These are phyloP conservation scores for Orychophragmus violaceus DNA, from an alignment of 345 rosid genomes.

Conservation along the genomic window DNA sequence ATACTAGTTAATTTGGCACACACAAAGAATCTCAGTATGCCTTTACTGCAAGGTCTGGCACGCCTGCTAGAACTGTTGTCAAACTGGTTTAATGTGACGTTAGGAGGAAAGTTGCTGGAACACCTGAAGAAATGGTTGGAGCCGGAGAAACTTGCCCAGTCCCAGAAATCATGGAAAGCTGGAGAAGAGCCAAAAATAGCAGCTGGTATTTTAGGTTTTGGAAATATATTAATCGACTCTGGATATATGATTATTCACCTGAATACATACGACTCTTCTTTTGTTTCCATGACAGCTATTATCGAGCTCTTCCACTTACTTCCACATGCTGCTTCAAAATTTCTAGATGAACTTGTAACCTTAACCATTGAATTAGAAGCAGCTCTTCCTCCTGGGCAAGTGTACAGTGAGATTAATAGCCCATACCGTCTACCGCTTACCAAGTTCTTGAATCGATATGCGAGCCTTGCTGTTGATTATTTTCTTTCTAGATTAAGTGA, in stretches of 20 bases:
- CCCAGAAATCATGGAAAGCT: constrained; percentile 90
- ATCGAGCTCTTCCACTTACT: constrained; percentile 98
- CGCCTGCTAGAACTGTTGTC: constrained; percentile 96
- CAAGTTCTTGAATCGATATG: constrained; percentile 86
- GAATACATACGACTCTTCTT: constrained; percentile 6
- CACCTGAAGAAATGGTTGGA: constrained; percentile 99
- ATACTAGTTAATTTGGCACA: constrained; percentile 93
- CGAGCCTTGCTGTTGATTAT: constrained; percentile 90
- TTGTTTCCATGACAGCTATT: constrained; percentile 64
- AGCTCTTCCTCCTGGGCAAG: constrained; percentile 82
- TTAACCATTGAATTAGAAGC: constrained; percentile 92
- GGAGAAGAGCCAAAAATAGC: constrained; percentile 99
- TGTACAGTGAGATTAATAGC: constrained; percentile 92
- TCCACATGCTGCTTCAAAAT: constrained; percentile 91
- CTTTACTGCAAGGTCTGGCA: constrained; percentile 95
- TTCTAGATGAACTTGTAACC: constrained; percentile 93
- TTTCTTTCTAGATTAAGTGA: constrained; percentile 87
- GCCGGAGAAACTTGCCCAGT: constrained; percentile 95
- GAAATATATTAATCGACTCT: neutral
- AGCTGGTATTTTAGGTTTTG: constrained; percentile 49
- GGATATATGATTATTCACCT: neutral
- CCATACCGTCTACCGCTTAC: constrained; percentile 97
- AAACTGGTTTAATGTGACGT: constrained; percentile 95
- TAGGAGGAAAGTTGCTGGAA: constrained; percentile 95
- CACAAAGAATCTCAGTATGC: constrained; percentile 98